Conservation (phyloP, 1,284 basidiomycete genomes). For the Ustilago cynodontis region DNA sequence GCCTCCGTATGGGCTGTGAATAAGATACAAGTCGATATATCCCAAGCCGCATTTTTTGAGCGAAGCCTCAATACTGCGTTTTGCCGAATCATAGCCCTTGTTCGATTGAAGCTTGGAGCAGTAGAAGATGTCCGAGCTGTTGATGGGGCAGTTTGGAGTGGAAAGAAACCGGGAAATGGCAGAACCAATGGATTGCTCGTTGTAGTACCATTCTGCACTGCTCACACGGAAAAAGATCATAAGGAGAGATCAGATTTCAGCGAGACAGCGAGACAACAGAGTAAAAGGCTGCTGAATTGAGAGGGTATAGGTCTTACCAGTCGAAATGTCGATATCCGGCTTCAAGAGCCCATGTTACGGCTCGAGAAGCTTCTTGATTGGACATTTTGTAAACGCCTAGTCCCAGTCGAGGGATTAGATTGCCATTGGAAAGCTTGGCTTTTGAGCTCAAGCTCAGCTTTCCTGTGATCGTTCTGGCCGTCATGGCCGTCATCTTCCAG, state of each 20-base stretch:
- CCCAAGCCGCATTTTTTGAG: slow-evolving; percentile 34
- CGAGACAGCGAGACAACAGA: too few relatives aligned
- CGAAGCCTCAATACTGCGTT: slow-evolving; percentile 36
- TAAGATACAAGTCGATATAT: slow-evolving; percentile 64
- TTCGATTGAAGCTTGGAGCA: slow-evolving; percentile 35
- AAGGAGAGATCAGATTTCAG: not conserved
- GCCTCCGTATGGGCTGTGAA: slow-evolving; percentile 64
- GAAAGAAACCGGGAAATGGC: slow-evolving; percentile 23
- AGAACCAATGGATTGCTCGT: slow-evolving; percentile 22
- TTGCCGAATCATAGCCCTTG: slow-evolving; percentile 42
- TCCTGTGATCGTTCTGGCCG: not conserved
- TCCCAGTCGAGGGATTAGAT: slow-evolving; percentile 26
- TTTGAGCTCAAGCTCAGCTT: slow-evolving; percentile 22
- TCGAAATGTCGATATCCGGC: slow-evolving; percentile 40
- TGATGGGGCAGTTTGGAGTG: slow-evolving; percentile 8
- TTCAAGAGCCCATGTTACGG: slow-evolving; percentile 39
- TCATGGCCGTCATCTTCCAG: slow-evolving; percentile 12
- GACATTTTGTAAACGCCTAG: slow-evolving; percentile 38
- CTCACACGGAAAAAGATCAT: too few relatives aligned
- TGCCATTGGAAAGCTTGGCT: slow-evolving; percentile 25
- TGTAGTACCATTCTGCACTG: slow-evolving; percentile 46
- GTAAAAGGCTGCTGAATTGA: too few relatives aligned
- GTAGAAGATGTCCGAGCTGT: slow-evolving; percentile 30
- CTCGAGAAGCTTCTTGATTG: slow-evolving; percentile 24
- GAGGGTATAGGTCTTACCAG: too few relatives aligned